A percentile compares a stretch with the other conserved stretches of the same genome.
These are phyloP conservation scores for Mucor mucedo DNA, from an alignment of 371 early-diverging fungal species.

Conservation along the genomic window DNA sequence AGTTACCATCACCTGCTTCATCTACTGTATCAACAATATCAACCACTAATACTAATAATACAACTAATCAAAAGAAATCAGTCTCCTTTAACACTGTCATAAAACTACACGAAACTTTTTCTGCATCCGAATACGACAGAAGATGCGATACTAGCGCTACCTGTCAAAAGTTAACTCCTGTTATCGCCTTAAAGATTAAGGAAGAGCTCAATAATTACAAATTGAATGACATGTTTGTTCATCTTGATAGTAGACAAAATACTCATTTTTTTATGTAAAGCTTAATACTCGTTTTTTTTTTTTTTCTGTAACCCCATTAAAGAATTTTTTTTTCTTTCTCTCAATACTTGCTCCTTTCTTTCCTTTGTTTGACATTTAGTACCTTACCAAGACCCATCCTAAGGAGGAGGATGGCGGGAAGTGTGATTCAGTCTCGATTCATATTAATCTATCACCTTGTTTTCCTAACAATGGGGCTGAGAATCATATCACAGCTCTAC, in stretches of 20 bases:
- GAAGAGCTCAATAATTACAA: constrained; percentile 80
- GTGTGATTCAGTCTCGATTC: not conserved
- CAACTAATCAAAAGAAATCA: constrained; percentile 14
- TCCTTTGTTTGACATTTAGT: not conserved
- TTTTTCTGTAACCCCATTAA: not conserved
- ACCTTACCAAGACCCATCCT: too few relatives aligned
- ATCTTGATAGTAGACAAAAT: constrained; percentile 69
- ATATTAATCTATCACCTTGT: not conserved
- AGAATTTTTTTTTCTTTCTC: not conserved
- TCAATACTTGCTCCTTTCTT: constrained; percentile 3
- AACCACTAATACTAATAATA: constrained; percentile 1
- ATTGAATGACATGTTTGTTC: constrained; percentile 75
- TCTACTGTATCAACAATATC: constrained; percentile 22
- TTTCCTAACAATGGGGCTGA: too few relatives aligned
- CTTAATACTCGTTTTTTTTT: not conserved
- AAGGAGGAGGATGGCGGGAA: not conserved
- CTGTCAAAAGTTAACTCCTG: constrained; percentile 64
- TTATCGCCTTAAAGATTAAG: constrained; percentile 72
- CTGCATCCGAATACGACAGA: constrained; percentile 71
- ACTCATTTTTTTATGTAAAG: constrained; percentile 74
- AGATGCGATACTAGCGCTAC: constrained; percentile 65
- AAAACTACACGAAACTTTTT: constrained; percentile 60
- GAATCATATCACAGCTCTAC: too few relatives aligned
- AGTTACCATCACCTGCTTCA: constrained; percentile 24
- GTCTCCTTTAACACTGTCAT: constrained; percentile 26